Evolutionary conservation across 2,329 filamentous ascomycete genomes (phyloP), one percentile per base, ranked within the genome.

Genomic region (Fusarium hainanense): DNA sequence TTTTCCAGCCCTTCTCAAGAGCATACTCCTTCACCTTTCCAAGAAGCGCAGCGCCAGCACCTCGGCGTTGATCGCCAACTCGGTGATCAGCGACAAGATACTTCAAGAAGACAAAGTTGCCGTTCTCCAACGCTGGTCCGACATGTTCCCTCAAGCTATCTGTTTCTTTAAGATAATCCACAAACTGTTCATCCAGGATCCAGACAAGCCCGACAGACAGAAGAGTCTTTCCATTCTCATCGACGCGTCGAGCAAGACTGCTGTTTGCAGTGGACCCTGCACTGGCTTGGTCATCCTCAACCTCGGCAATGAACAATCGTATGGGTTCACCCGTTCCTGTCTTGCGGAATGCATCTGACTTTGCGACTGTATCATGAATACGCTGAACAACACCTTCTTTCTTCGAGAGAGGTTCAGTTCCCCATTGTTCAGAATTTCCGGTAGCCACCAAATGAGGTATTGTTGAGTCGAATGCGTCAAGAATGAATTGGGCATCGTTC

Each of bases 341-440:
- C n/a, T 42, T 32, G 50, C 56, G 67, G 62, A 76, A 77, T 16
- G 34, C 54, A 56, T 75, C 67, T 27, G 76, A 79, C 34, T 71
- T 55, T 6, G 21, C 42, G 21, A 77, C 51, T 27, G 68, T 57
- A 37, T 75, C 64, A 42, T 57, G 48, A 27, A 68, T 74, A 14
- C 66, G 63, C 16, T 75, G 63, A 6, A 54, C 9, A 21, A 76
- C 76, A 16, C 64, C 71, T 25, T 74, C 48, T 34, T 68, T 72
- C 11, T 57, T 56, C 7, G 73, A 75, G 41, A 77, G 74, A 21
- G 63, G 76, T 60, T 67, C 50, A 20, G 63, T 49, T 10, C 75
- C 75, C 75, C 77, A 78, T 72, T 76, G 76, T n/a, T 50, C 71
- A 49, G 59, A 68, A 48, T 72, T 77, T 34, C 73, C 77, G 20